Evolutionary conservation across 169 alveolate species (phyloP), one percentile per base, ranked within the genome.

Genomic region (Plasmodium cynomolgi): DNA sequence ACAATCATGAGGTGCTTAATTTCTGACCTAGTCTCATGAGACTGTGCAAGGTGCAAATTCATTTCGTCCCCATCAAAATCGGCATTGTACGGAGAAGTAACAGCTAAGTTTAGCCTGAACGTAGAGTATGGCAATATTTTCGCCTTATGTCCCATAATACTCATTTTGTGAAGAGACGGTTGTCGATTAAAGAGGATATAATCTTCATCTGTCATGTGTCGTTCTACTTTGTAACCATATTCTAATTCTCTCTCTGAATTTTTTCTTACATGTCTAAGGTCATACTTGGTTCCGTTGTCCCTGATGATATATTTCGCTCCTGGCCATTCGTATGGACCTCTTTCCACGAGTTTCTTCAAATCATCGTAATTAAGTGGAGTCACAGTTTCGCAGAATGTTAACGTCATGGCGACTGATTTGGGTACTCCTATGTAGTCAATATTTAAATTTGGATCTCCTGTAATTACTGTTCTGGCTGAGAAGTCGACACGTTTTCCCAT

Each of bases 41-140:
- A 96, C 97, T 99, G 99, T 31, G 99, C 99, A 71, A 99, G 98
- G 96, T 99, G 99, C 97, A 99, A 96, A 96, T 99, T 99, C 99
- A 99, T 99, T 96, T 99, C 99, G 95, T 99, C 99, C 34, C 99
- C 99, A 95, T 99, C 99, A 95, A 99, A 99, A 95, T 99, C 99
- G 3, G 99, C 99, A 97, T 99, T 99, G 97, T 99, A 99, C 2
- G 99, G 99, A 17, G 99, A 97, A 23, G 99, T 99, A 50, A 99
- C 99, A 7, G 99, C 98, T 90, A 99, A 97, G 97, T 99, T 99
- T 81, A 99, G 96, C 77, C 99, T 97, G 97, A 99, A 99, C 9
- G 99, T 99, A 34, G 99, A 98, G 95, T 98, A 99, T 0, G 99
- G 99, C 85, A 99, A 97, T 6, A 99, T 98, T 96, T 98, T 99